These are phyloP conservation scores for Debaryomyces sp. DNA, from an alignment of 1,139 yeast species.

Conservation along the genomic window DNA sequence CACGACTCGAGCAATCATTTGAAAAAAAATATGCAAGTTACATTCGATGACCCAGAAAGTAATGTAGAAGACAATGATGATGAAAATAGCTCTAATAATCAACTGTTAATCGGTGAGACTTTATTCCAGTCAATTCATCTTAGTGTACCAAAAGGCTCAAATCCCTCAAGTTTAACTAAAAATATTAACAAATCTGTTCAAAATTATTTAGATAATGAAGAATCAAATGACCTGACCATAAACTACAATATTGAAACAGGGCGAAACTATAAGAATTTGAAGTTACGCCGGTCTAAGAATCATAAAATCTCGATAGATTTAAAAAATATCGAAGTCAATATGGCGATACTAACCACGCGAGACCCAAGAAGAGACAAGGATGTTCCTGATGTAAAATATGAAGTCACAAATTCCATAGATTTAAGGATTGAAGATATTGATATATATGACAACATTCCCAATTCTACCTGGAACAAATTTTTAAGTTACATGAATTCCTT, in stretches of 20 bases:
- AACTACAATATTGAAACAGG: conserved; percentile 16
- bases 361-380: conserved; percentile 44
- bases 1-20: neutral
- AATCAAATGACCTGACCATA: conserved; percentile 6
- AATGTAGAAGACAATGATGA: conserved; percentile 16
- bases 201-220: conserved; percentile 21
- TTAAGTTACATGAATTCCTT: conserved; percentile 67
- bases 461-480: conserved; percentile 92
- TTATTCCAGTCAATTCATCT: conserved; percentile 76
- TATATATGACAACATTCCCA: conserved; percentile 75
- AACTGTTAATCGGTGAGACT: conserved; percentile 55
- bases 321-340: conserved; percentile 52
- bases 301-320: conserved; percentile 66
- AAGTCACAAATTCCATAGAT: conserved; percentile 51
- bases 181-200: conserved; percentile 54
- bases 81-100: neutral
- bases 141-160: conserved; percentile 55
- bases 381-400: conserved; percentile 33
- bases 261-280: conserved; percentile 45
- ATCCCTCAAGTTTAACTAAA: conserved; percentile 49
- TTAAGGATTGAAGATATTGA: conserved; percentile 54
- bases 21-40: conserved; percentile 5
- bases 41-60: conserved; percentile 7
- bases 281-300: conserved; percentile 62
- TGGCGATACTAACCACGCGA: conserved; percentile 49